Base-by-base conservation (phyloP, 2,329 filamentous ascomycete species). In the Taxawa tesnikishii region DNA sequence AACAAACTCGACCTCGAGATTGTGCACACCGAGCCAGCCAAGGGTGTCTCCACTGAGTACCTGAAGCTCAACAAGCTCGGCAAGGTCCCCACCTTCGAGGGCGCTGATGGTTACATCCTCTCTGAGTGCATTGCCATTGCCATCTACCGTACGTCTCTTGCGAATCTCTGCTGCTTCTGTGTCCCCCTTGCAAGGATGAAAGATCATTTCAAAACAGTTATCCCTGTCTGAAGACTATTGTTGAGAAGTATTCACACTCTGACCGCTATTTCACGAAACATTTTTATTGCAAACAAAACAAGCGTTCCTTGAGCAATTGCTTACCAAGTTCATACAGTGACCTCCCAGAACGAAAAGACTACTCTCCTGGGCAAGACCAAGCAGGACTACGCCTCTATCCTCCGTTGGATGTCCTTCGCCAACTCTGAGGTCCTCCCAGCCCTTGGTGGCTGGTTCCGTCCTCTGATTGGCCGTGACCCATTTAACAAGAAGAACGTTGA, bases 281-380 rank as follows among this genome's bases (percentile, higher is more conserved):
- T 24, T 17, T 15, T 29, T 42, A 43, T 37, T 33, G 36, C 28
- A 34, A 24, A 36, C 32, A 29, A 29, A 23, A 15, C 17, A 45
- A 38, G 39, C 37, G 43, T 36, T 31, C 30, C 33, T 31, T 25
- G 17, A 10, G 31, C 15, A 19, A 8, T 17, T 17, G 19, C 17
- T 29, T 21, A 35, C 29, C 24, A 9, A 17, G 3, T 15, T n/a
- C 7, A 16, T 14, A 29, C 56, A 96, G 90, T 98, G 60, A 85
- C 90, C 54, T 96, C 90, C 51, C 90, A 98, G 70, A 98, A 98
- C 64, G 90, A 96, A 79, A 96, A 96, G 81, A 98, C 90, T 53
- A 92, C 85, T 49, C 85, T 98, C 47, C 78, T 98, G 52, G 90
- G 90, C 58, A 96, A 96, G 80, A 98, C 87, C 68, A 98, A 98